Base-by-base conservation (phyloP, 2,329 filamentous ascomycete species). In the Talaromyces sp. region DNA sequence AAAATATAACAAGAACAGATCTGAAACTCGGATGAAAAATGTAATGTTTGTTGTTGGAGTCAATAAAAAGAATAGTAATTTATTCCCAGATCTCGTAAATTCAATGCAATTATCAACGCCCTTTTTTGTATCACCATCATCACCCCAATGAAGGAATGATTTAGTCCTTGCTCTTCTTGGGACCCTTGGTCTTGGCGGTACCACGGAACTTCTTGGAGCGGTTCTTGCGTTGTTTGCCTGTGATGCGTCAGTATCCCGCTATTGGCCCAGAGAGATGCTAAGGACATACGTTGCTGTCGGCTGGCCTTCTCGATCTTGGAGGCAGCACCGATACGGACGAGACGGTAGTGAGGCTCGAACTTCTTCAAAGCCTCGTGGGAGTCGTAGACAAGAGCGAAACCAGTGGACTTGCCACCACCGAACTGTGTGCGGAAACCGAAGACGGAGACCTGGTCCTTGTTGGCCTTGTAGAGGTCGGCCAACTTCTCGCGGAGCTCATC, bases 221-320 rank as follows among this genome's bases (percentile, higher is more conserved):
- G 92, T 99, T 99, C 92, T 99, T 99, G 87, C 95, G 91, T 87
- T 98, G 95, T 89, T 99, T 99, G 90, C 94, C 94, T 98, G 84
- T 86, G 67, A 49, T 60, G 58, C 57, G 63, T 43, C 39, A 61
- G 52, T 50, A 47, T 9, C 39, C 33, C 41, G 27, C 22, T 49
- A 13, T 60, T 13, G 22, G 2, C 8, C 33, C 0, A 19, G 10
- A 63, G 25, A 52, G 60, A 47, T 31, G 27, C 27, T 63, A 67
- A 68, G 49, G 74, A 96, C 94, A 80, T 93, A 97, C 95, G 93
- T 86, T 99, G 95, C 86, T 99, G 95, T 89, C 95, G 91, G 86
- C 89, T 92, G 77, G 95, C 89, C 87, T 93, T 94, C 91, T 99
- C 95, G 82, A 92, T 87, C 92, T 98, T 98, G 82, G 83, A 87